Conservation (phyloP, 2,329 filamentous ascomycete genomes). For the Rhexocercosporidium sp. region DNA sequence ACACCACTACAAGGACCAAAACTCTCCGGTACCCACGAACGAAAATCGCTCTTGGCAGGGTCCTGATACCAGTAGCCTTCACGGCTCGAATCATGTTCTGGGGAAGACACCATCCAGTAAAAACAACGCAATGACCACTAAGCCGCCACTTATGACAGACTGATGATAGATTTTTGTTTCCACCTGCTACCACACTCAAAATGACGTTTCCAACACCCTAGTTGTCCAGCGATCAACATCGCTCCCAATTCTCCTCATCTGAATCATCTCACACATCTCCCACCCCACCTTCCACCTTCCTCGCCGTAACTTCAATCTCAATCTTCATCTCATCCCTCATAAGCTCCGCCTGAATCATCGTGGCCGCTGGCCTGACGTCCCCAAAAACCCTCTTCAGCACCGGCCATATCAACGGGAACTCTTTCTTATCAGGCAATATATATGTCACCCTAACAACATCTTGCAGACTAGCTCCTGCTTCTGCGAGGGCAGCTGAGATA, state of each 20-base stretch:
- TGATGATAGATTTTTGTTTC: too few species aligned
- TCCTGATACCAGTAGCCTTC: background rate
- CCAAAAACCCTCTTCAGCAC: background rate
- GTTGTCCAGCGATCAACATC: too few species aligned
- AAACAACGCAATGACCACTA: background rate
- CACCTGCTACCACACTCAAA: too few species aligned
- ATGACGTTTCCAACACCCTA: too few species aligned
- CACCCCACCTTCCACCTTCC: background rate
- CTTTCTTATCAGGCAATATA: constrained; percentile 9
- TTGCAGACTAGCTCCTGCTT: background rate
- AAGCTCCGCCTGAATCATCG: constrained; percentile 9
- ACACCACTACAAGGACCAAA: too few species aligned
- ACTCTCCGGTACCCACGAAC: background rate
- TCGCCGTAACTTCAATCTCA: constrained; percentile 6
- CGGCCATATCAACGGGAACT: constrained; percentile 9
- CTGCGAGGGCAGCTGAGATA: background rate
- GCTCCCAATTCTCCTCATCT: background rate
- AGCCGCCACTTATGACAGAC: background rate
- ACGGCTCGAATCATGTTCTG: background rate
- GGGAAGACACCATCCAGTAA: background rate
- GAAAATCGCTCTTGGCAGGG: background rate
- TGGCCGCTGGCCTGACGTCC: background rate
- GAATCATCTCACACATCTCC: background rate
- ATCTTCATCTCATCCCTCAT: constrained; percentile 10
- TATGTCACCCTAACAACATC: background rate